Evolutionary conservation across 768 basidiomycete genomes (phyloP).

Genomic region (Zangia roseola): DNA sequence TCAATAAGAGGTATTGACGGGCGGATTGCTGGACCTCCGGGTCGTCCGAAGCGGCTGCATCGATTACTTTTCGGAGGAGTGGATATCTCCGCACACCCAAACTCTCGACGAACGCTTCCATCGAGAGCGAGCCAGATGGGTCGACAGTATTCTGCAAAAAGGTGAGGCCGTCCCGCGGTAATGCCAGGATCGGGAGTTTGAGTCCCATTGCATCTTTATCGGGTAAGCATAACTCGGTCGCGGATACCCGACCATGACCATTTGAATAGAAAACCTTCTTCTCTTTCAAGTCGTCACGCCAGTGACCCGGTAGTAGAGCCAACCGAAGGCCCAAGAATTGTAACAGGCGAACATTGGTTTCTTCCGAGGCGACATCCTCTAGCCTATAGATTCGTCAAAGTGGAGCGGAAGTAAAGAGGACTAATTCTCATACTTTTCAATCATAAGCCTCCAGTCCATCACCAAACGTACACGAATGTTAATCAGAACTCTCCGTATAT

Average conservation of each 20-base stretch:
- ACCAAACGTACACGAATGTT: slow-evolving; percentile 37
- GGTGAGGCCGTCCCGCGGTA: neutral
- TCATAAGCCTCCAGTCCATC: slow-evolving; percentile 9
- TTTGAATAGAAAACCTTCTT: slow-evolving; percentile 9
- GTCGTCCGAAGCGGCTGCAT: slow-evolving; percentile 4
- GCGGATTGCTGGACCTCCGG: neutral
- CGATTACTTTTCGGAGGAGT: slow-evolving; percentile 4
- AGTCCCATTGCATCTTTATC: slow-evolving; percentile 61
- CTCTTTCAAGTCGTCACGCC: neutral
- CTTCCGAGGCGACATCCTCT: slow-evolving; percentile 7
- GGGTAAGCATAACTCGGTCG: slow-evolving; percentile 77
- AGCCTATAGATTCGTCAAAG: slow-evolving; percentile 2
- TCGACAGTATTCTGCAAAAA: neutral
- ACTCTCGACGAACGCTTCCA: neutral
- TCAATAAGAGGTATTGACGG: slow-evolving; percentile 11
- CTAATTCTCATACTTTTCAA: slow-evolving; percentile 32
- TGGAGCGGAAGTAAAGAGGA: slow-evolving; percentile 39
- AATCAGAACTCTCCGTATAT: slow-evolving; percentile 5
- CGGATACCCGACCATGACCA: neutral
- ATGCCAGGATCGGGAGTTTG: slow-evolving; percentile 70
- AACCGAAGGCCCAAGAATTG: slow-evolving; percentile 59
- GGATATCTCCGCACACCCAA: slow-evolving; percentile 6
- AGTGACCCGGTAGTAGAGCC: slow-evolving; percentile 34
- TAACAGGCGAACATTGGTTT: slow-evolving; percentile 31
- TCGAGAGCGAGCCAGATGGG: neutral